Conservation (phyloP, 768 basidiomycete genomes). For the Trametes maxima region DNA sequence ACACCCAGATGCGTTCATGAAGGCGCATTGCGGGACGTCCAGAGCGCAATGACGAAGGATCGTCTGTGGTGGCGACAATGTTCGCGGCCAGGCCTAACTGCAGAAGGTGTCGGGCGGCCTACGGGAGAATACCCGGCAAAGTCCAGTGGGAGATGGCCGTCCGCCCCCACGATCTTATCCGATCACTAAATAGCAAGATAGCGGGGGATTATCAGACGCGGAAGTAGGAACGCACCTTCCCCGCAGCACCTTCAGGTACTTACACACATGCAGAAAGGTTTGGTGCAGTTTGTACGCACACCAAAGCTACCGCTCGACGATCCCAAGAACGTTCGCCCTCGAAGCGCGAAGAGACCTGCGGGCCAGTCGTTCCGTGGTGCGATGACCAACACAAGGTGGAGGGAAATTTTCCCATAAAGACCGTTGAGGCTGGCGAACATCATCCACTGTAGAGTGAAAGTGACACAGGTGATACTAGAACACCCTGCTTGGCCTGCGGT, state of each 20-base stretch:
- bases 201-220: conserved; percentile 6
- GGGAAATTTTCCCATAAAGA: neutral
- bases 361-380: conserved; percentile 7
- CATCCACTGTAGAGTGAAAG: neutral
- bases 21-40: neutral
- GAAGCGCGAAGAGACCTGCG: neutral
- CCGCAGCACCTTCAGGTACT: conserved; percentile 1
- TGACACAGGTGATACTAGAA: conserved; percentile 5
- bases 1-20: neutral
- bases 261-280: neutral
- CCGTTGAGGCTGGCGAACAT: neutral
- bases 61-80: neutral
- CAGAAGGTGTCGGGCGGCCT: neutral
- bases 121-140: conserved; percentile 12
- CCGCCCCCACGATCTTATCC: conserved; percentile 17
- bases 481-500: neutral
- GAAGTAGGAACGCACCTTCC: conserved; percentile 2
- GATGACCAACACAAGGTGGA: neutral
- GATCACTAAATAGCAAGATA: conserved; percentile 7
- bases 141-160: neutral
- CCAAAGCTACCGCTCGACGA: conserved; percentile 8
- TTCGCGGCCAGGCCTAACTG: neutral
- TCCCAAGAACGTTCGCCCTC: conserved; percentile 23
- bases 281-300: neutral
- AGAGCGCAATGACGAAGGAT: conserved; percentile 1